Conservation (phyloP, 2,329 filamentous ascomycete species). For the Xylaria sp. region DNA sequence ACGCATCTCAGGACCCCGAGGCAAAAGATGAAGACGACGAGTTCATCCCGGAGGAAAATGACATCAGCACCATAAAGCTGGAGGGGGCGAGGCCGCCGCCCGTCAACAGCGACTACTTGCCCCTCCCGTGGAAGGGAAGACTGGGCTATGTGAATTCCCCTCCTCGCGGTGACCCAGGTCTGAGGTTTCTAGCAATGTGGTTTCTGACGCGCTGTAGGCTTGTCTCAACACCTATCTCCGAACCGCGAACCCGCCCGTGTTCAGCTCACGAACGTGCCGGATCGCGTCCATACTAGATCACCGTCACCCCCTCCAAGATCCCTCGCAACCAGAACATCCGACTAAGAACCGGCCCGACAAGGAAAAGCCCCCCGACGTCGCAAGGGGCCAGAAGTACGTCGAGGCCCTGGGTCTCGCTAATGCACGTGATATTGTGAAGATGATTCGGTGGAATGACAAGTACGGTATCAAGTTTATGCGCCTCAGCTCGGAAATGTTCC, state of each 20-base stretch:
- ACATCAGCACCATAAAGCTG: conserved; percentile 25
- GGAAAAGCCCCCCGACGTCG: conserved; percentile 65
- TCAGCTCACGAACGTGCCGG: conserved; percentile 87
- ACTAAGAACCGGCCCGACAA: conserved; percentile 87
- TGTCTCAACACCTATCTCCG: conserved; percentile 93
- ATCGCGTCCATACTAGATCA: conserved; percentile 91
- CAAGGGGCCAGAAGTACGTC: conserved; percentile 71
- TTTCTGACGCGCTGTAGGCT: conserved; percentile 53
- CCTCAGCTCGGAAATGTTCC: conserved; percentile 94
- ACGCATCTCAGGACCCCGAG: conserved; percentile 8
- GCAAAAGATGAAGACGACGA: conserved; percentile 20
- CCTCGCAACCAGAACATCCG: conserved; percentile 74
- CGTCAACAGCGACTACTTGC: conserved; percentile 80
- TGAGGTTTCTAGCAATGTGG: conserved; percentile 8
- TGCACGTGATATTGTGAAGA: conserved; percentile 79
- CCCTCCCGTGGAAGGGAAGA: conserved; percentile 87
- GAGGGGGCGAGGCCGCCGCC: conserved; percentile 65
- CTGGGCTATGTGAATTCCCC: conserved; percentile 74
- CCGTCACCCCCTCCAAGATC: conserved; percentile 77
- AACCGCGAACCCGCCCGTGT: conserved; percentile 78
- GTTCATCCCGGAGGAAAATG: conserved; percentile 20
- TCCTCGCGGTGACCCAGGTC: conserved; percentile 4
- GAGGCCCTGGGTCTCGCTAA: conserved; percentile 80
- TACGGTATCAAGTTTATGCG: conserved; percentile 93
- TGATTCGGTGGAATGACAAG: conserved; percentile 88